These are phyloP conservation scores for Closterium sp. DNA, from an alignment of 139 green algal species.

Conservation along the genomic window DNA sequence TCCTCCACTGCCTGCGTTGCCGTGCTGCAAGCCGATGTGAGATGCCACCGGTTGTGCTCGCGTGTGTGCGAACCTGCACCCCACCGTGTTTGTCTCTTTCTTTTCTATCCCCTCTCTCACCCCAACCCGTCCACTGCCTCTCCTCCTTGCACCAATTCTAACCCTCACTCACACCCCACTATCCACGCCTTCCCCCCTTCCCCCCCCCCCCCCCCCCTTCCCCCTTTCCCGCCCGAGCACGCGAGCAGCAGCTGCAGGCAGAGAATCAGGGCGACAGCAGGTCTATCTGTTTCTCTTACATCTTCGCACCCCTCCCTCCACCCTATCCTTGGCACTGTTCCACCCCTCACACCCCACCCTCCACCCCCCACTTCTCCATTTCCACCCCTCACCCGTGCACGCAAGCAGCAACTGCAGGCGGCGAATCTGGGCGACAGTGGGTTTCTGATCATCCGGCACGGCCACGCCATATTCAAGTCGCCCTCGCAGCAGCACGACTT, in stretches of 20 bases:
- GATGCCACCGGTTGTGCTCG: not conserved
- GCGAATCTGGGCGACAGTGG: constrained; percentile 80
- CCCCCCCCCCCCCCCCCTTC: no score
- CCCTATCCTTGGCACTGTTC: no score
- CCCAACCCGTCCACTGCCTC: not conserved
- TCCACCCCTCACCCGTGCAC: not conserved
- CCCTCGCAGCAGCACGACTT: constrained; percentile 95
- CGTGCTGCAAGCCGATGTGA: constrained; percentile 55
- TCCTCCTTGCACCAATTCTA: not conserved
- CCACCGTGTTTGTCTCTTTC: not conserved
- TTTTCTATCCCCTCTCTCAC: not conserved
- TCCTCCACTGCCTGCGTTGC: constrained; percentile 73
- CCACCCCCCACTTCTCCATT: not conserved
- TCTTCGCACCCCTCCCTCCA: no score
- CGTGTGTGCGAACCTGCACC: not conserved
- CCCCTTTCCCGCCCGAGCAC: not conserved
- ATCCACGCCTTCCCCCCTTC: no score
- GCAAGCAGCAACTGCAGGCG: constrained; percentile 31
- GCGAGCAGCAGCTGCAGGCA: no score
- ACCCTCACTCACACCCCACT: no score
- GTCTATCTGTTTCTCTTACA: no score
- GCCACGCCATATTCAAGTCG: constrained; percentile 65
- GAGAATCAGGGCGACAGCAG: no score
- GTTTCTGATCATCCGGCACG: constrained; percentile 72
- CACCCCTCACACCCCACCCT: no score